phyloP scores from a whole-genome alignment of 371 early-diverging fungal species.

The Mucor saturninus region DNA sequence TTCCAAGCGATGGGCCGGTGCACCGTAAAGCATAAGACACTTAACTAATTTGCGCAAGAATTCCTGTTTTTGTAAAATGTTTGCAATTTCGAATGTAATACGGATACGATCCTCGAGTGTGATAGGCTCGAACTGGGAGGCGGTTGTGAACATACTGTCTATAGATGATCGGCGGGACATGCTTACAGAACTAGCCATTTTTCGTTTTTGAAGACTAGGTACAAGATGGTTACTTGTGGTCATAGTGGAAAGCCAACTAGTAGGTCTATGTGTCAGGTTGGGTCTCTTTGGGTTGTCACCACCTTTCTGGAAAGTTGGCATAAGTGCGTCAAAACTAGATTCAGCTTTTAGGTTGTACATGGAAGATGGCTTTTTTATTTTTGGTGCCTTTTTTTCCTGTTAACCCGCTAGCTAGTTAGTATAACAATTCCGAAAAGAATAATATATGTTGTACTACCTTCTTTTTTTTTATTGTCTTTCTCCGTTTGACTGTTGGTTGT shows the following conservation, averaged over 20 bases:
- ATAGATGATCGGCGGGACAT: conserved; percentile 42
- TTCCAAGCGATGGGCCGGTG: conserved; percentile 67
- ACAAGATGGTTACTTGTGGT: conserved; percentile 45
- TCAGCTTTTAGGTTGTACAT: conserved; percentile 19
- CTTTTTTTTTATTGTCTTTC: conserved; percentile 13
- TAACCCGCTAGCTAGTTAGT: neutral
- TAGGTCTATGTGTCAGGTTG: conserved; percentile 36
- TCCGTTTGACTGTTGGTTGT: neutral
- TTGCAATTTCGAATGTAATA: conserved; percentile 65
- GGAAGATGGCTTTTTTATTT: conserved; percentile 2
- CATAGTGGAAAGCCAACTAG: conserved; percentile 46
- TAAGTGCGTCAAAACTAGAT: neutral
- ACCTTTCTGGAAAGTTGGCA: neutral
- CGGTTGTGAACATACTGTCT: conserved; percentile 54
- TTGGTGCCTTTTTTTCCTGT: conserved; percentile 3
- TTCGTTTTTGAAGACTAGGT: conserved; percentile 45
- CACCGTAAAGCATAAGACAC: conserved; percentile 62
- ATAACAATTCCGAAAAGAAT: neutral
- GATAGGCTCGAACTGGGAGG: conserved; percentile 55
- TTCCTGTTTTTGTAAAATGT: conserved; percentile 66
- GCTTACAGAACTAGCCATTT: conserved; percentile 24
- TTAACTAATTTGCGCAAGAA: conserved; percentile 60
- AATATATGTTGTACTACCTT: neutral
- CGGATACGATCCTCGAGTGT: conserved; percentile 61
- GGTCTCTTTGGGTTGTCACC: conserved; percentile 31